Evolutionary conservation across 2,329 filamentous ascomycete species (phyloP).

Genomic region (Cryphonectria parasitica): DNA sequence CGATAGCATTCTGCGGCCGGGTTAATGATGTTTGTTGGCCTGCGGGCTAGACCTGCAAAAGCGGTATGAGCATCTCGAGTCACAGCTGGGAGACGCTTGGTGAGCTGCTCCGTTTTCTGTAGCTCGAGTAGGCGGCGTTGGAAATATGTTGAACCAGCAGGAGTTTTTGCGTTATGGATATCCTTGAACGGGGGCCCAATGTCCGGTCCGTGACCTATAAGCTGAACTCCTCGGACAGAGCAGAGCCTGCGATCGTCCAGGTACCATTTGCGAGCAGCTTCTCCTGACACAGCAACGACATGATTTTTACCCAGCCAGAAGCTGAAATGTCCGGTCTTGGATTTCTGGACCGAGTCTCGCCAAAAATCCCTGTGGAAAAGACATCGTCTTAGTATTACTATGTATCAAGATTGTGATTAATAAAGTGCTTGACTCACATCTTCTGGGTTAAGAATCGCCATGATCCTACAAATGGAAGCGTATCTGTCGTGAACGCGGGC

Average conservation of each 20-base stretch:
- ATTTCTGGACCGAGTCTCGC: neutral
- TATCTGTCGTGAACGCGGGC: neutral
- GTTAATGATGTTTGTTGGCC: neutral
- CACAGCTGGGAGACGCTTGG: constrained; percentile 4
- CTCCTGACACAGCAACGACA: constrained; percentile 26
- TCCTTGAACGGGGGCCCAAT: neutral
- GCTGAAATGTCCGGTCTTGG: constrained; percentile 28
- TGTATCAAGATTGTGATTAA: neutral
- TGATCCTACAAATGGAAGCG: neutral
- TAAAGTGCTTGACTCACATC: neutral
- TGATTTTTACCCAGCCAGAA: constrained; percentile 28
- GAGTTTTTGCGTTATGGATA: constrained; percentile 2
- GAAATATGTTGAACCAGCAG: constrained; percentile 18
- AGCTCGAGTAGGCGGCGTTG: constrained; percentile 20
- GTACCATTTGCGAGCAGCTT: constrained; percentile 26
- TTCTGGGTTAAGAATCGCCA: neutral
- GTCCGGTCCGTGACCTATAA: neutral
- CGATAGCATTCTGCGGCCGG: neutral
- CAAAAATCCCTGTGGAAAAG: constrained; percentile 15
- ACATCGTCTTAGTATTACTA: neutral
- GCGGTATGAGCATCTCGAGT: neutral
- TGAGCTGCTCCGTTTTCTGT: constrained; percentile 17
- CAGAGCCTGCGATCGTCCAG: constrained; percentile 17
- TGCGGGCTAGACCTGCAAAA: neutral
- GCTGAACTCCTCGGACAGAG: neutral